A percentile compares a stretch with the other conserved stretches of the same genome.
These are phyloP conservation scores for Rhizodiscina lignyota DNA, from an alignment of 495 filamentous ascomycete species.

Conservation along the genomic window DNA sequence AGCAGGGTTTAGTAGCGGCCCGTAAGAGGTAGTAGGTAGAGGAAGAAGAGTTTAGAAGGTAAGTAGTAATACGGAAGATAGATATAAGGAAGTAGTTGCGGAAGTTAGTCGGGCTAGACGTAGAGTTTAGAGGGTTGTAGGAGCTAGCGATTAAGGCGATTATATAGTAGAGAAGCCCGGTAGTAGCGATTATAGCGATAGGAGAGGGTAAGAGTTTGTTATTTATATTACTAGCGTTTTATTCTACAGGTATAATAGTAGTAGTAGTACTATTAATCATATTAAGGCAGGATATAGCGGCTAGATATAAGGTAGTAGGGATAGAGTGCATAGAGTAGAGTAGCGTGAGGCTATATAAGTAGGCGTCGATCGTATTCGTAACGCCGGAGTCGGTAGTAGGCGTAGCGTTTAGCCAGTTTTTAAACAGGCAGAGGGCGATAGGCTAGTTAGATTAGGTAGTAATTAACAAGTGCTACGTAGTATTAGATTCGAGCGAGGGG, in stretches of 20 bases:
- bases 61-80: constrained; percentile 1
- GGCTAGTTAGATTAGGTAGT: constrained; percentile 10
- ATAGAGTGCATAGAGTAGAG: constrained; percentile 11
- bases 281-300: constrained; percentile 7
- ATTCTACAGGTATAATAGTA: constrained; percentile 4
- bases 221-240: constrained; percentile 14
- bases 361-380: constrained; percentile 10
- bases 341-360: constrained; percentile 4
- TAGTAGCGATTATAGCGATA: constrained; percentile 12
- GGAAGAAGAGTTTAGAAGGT: constrained; percentile 2
- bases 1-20: no score
- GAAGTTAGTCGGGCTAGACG: constrained; percentile 4
- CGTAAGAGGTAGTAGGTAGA: constrained; percentile 1
- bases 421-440: constrained; percentile 8
- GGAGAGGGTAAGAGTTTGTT: constrained; percentile 12
- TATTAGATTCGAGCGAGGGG: constrained; percentile 8
- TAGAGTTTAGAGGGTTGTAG: constrained; percentile 2
- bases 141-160: constrained; percentile 5
- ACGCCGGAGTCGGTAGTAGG: constrained; percentile 7
- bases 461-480: constrained; percentile 13
- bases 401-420: constrained; percentile 9
- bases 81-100: constrained; percentile 8
- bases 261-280: constrained; percentile 10
- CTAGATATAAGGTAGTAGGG: constrained; percentile 2
- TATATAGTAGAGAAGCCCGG: constrained; percentile 3